Base-by-base conservation (phyloP, 2,329 filamentous ascomycete genomes). In the Blumeria hordei region DNA sequence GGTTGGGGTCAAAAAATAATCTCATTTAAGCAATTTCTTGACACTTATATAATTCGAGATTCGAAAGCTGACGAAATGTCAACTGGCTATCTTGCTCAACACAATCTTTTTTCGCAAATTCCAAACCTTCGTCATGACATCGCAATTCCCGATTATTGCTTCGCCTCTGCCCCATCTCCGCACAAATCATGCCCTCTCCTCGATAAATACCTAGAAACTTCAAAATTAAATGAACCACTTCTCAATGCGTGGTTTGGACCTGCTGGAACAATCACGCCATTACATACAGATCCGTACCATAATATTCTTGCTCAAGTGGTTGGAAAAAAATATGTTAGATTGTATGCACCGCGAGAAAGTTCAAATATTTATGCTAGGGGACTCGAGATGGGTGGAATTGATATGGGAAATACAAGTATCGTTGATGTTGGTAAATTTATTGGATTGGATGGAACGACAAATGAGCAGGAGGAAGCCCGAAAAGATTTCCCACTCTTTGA, bases 211-310 rank as follows among this genome's bases (percentile, higher is more conserved):
- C 32, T 60, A 8, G 51, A 71, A 12, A 63, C 64, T 3, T 67
- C 69, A 1, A 67, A 69, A 39, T 67, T 75, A 11, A 72, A 71
- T 6, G 73, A 77, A 21, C 86, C 86, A 0, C 71, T 84, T 45
- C 72, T 93, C 16, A 94, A 96, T 67, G 88, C 86, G 7, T 98
- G 92, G 92, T 83, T 96, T 59, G 92, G 92, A 0, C 92, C 92
- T 0, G 72, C 80, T 0, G 81, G 80, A 53, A 96, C 92, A 0
- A 88, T 94, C 59, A 94, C 88, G 0, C 92, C 92, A 1, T 72
- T 96, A 0, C 92, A 98, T 67, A 93, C 87, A 1, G 92, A 96
- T 63, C 86, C 85, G 1, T 93, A 95, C 66, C 86, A 95, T 65
- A 96, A 96, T 64, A 77, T 96, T 51, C 76, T 96, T 4, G 81